Evolutionary conservation across 768 basidiomycete genomes (phyloP).

Genomic region (Lactarius vividus): DNA sequence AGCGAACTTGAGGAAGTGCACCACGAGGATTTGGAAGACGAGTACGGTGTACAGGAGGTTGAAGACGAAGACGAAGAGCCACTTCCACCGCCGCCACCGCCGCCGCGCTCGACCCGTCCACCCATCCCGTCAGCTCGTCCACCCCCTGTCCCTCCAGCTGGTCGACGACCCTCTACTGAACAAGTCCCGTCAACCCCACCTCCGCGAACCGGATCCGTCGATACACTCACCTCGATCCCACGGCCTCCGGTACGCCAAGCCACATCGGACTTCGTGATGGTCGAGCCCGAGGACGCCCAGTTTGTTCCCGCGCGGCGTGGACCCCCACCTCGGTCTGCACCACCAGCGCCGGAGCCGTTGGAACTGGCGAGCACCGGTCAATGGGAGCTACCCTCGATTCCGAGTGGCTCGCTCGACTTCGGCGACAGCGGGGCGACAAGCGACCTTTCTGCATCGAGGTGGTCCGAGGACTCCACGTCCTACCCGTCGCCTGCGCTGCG

Average conservation of each 20-base stretch:
- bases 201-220: conserved; percentile 22
- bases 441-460: conserved; percentile 53
- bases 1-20: conserved; percentile 69
- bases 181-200: conserved; percentile 8
- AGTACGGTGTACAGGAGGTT: conserved; percentile 25
- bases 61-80: conserved; percentile 43
- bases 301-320: conserved; percentile 44
- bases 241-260: conserved; percentile 34
- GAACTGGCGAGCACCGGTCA: conserved; percentile 42
- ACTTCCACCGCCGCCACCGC: conserved; percentile 51
- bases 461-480: conserved; percentile 56
- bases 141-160: conserved; percentile 11
- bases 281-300: conserved; percentile 32
- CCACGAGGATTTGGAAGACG: conserved; percentile 47
- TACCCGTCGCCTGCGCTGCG: conserved; percentile 33
- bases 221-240: conserved; percentile 28
- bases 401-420: conserved; percentile 53
- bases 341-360: conserved; percentile 36
- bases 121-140: conserved; percentile 30
- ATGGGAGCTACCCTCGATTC: conserved; percentile 67
- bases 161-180: conserved; percentile 11
- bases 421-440: conserved; percentile 38
- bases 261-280: conserved; percentile 36
- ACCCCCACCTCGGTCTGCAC: conserved; percentile 35
- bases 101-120: conserved; percentile 34